Conservation (phyloP, 208 protist genomes). For the Wallacemonas sp. region DNA sequence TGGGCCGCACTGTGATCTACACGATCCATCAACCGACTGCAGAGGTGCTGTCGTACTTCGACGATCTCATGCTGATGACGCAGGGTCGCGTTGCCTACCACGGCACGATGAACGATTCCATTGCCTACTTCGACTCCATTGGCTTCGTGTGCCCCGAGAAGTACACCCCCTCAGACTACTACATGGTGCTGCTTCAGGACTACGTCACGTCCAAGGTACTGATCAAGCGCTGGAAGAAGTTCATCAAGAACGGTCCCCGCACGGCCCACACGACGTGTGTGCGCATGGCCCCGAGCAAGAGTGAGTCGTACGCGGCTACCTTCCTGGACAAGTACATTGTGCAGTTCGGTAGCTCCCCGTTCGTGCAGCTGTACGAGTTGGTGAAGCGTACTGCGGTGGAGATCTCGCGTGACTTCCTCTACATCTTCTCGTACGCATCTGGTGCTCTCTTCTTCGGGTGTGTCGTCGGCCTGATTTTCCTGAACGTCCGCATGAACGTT, state of each 20-base stretch:
- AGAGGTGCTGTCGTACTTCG: slow-evolving; percentile 89
- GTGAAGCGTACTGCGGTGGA: slow-evolving; percentile 34
- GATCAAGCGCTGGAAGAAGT: slow-evolving; percentile 69
- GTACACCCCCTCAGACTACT: slow-evolving; percentile 90
- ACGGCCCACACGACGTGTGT: slow-evolving; percentile 60
- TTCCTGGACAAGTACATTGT: slow-evolving; percentile 55
- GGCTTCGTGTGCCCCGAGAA: slow-evolving; percentile 74
- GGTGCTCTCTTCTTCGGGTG: slow-evolving; percentile 67
- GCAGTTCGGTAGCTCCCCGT: slow-evolving; percentile 41
- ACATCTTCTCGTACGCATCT: slow-evolving; percentile 39
- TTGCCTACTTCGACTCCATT: slow-evolving; percentile 83
- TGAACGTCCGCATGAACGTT: slow-evolving; percentile 54
- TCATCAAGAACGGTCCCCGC: slow-evolving; percentile 44
- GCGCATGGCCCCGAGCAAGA: slow-evolving; percentile 32
- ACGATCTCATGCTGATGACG: slow-evolving; percentile 90
- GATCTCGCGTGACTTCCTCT: slow-evolving; percentile 44
- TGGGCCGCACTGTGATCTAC: slow-evolving; percentile 87
- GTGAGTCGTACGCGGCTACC: slow-evolving; percentile 34
- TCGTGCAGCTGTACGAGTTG: slow-evolving; percentile 65
- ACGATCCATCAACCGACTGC: slow-evolving; percentile 95
- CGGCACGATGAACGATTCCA: slow-evolving; percentile 63
- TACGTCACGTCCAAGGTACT: slow-evolving; percentile 43
- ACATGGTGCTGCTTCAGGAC: slow-evolving; percentile 83
- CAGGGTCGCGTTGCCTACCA: slow-evolving; percentile 82
- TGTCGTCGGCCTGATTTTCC: slow-evolving; percentile 73